These are phyloP conservation scores for Pisolithus microcarpus DNA, from an alignment of 768 basidiomycete species.

Conservation along the genomic window DNA sequence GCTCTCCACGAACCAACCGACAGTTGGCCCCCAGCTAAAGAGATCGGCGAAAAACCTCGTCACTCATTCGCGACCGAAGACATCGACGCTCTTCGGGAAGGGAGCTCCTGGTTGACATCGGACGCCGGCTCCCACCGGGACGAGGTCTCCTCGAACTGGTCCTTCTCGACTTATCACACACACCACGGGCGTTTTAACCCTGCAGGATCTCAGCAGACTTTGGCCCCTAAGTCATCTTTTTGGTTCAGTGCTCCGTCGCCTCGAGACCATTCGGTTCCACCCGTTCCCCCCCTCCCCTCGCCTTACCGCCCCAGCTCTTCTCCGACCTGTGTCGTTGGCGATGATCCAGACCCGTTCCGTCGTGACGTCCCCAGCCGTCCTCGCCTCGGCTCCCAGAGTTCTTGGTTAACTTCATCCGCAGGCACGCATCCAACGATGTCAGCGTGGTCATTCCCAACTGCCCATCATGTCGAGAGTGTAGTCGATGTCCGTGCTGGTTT, in stretches of 20 bases:
- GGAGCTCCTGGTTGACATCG: constrained; percentile 78
- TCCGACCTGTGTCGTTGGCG: constrained; percentile 34
- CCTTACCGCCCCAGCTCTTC: constrained; percentile 44
- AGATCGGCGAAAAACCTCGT: constrained; percentile 47
- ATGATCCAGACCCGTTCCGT: constrained; percentile 59
- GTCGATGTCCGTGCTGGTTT: constrained; percentile 39
- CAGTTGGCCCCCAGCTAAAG: constrained; percentile 53
- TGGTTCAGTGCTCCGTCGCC: constrained; percentile 51
- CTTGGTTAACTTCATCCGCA: constrained; percentile 64
- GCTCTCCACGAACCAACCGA: constrained; percentile 45
- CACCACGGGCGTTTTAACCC: constrained; percentile 10
- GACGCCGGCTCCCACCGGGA: constrained; percentile 41
- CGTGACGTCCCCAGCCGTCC: constrained; percentile 43
- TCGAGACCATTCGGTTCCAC: constrained; percentile 45
- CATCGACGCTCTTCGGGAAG: constrained; percentile 64
- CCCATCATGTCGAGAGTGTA: constrained; percentile 33
- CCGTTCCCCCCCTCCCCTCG: constrained; percentile 49
- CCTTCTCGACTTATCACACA: constrained; percentile 61
- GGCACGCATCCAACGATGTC: constrained; percentile 52
- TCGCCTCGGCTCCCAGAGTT: constrained; percentile 59
- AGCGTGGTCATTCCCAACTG: constrained; percentile 63
- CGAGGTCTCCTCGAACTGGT: constrained; percentile 61
- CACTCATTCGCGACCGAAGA: constrained; percentile 68
- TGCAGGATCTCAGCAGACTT: constrained; percentile 26
- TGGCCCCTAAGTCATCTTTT: constrained; percentile 46